phyloP scores from a whole-genome alignment of 2,329 filamentous ascomycete species.

The Mycosphaerelloides madeirae region DNA sequence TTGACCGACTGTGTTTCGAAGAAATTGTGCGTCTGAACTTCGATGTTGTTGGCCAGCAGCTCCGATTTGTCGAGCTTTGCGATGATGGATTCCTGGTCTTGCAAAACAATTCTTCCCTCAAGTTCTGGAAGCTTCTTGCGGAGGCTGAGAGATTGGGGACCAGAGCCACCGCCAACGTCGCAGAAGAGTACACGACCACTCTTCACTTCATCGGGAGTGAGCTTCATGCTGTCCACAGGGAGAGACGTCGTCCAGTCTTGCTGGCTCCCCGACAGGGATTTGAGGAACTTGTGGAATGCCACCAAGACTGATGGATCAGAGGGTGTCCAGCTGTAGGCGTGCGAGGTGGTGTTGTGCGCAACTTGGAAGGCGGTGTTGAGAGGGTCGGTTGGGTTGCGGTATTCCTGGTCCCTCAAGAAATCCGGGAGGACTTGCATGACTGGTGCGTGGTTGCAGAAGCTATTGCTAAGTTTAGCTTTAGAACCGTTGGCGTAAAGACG shows the following conservation, averaged over 20 bases:
- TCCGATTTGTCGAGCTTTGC: background rate
- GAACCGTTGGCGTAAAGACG: background rate
- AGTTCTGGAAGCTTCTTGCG: slow-evolving; percentile 6
- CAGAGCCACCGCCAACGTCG: slow-evolving; percentile 15
- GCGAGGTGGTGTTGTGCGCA: slow-evolving; percentile 3
- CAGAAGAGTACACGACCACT: slow-evolving; percentile 10
- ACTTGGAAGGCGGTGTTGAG: slow-evolving; percentile 4
- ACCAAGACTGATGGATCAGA: slow-evolving; percentile 2
- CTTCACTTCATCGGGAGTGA: background rate
- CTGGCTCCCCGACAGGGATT: slow-evolving; percentile 1
- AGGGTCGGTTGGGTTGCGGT: slow-evolving; percentile 4
- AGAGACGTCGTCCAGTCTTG: slow-evolving; percentile 5
- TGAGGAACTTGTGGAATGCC: slow-evolving; percentile 10
- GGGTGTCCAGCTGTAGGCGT: slow-evolving; percentile 4
- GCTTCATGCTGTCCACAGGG: slow-evolving; percentile 5
- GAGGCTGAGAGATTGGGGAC: slow-evolving; percentile 9
- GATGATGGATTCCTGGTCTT: slow-evolving; percentile 11
- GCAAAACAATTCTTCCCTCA: slow-evolving; percentile 12
- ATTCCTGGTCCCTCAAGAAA: slow-evolving; percentile 5
- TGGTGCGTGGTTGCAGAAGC: background rate
- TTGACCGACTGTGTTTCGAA: slow-evolving; percentile 12
- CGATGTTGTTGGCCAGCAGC: background rate
- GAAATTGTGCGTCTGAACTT: slow-evolving; percentile 8
- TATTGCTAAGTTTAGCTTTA: background rate
- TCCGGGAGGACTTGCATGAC: slow-evolving; percentile 4